These are phyloP conservation scores for Cyberlindnera mrakii DNA, from an alignment of 805 yeast genomes.

Conservation along the genomic window DNA sequence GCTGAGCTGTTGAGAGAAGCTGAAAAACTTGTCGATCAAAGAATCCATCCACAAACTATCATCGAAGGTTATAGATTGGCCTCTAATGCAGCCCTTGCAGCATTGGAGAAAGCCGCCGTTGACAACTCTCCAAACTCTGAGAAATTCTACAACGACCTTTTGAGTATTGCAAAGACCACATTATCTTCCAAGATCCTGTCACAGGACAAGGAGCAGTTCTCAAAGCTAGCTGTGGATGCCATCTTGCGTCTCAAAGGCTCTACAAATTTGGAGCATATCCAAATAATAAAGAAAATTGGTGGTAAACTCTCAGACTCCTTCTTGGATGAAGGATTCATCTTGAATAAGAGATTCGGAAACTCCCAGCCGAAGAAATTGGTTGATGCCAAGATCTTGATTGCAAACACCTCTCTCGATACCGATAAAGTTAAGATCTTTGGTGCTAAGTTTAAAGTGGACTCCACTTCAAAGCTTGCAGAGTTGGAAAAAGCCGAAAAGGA, in stretches of 20 bases:
- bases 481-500: slow-evolving; percentile 88
- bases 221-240: slow-evolving; percentile 91
- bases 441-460: slow-evolving; percentile 94
- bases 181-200: slow-evolving; percentile 87
- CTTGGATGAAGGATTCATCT: slow-evolving; percentile 91
- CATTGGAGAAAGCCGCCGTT: slow-evolving; percentile 72
- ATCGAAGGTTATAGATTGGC: slow-evolving; percentile 95
- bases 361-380: slow-evolving; percentile 83
- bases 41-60: slow-evolving; percentile 96
- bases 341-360: slow-evolving; percentile 88
- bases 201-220: slow-evolving; percentile 89
- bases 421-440: slow-evolving; percentile 97
- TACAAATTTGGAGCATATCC: slow-evolving; percentile 83
- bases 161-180: slow-evolving; percentile 89
- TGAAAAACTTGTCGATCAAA: slow-evolving; percentile 83
- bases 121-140: slow-evolving; percentile 75
- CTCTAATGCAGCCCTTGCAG: slow-evolving; percentile 70
- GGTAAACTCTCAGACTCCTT: slow-evolving; percentile 89
- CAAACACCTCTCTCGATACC: slow-evolving; percentile 94
- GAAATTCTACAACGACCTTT: slow-evolving; percentile 62
- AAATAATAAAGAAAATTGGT: slow-evolving; percentile 88
- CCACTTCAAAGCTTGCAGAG: slow-evolving; percentile 90
- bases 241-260: slow-evolving; percentile 88
- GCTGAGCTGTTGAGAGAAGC: slow-evolving; percentile 94
- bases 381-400: slow-evolving; percentile 83